Evolutionary conservation across 768 basidiomycete genomes (phyloP).

Genomic region (Lyophyllum decastes): DNA sequence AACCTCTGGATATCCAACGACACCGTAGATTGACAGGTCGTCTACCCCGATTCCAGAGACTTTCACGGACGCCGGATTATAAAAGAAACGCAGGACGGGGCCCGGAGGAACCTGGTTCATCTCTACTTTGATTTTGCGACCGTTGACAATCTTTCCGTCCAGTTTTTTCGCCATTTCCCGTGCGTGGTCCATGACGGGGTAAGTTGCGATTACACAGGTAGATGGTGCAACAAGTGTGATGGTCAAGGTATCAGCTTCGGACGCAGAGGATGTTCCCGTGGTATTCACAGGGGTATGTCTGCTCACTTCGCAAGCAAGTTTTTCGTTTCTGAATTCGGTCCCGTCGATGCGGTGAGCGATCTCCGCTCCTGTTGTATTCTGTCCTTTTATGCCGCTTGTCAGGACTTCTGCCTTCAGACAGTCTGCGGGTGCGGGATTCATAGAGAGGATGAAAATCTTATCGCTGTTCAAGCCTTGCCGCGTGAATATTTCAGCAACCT

Average conservation of each 20-base stretch:
- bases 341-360: constrained; percentile 48
- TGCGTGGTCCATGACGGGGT: constrained; percentile 32
- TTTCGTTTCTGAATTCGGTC: constrained; percentile 45
- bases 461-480: constrained; percentile 39
- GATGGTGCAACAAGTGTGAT: constrained; percentile 56
- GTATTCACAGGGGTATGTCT: constrained; percentile 37
- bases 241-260: constrained; percentile 39
- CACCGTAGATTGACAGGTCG: constrained; percentile 22
- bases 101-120: constrained; percentile 43
- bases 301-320: constrained; percentile 42
- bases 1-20: constrained; percentile 33
- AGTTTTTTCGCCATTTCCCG: constrained; percentile 35
- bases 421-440: constrained; percentile 26
- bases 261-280: constrained; percentile 39
- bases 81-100: constrained; percentile 17
- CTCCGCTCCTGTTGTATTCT: constrained; percentile 33
- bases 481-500: constrained; percentile 44
- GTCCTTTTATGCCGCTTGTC: constrained; percentile 35
- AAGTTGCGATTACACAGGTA: constrained; percentile 46
- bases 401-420: constrained; percentile 43
- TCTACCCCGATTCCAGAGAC: constrained; percentile 41
- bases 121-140: constrained; percentile 46
- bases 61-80: constrained; percentile 38
- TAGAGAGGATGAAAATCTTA: constrained; percentile 33
- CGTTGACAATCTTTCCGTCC: constrained; percentile 33